These are phyloP conservation scores for Penicillium robsamsonii DNA, from an alignment of 495 filamentous ascomycete genomes.

Conservation along the genomic window DNA sequence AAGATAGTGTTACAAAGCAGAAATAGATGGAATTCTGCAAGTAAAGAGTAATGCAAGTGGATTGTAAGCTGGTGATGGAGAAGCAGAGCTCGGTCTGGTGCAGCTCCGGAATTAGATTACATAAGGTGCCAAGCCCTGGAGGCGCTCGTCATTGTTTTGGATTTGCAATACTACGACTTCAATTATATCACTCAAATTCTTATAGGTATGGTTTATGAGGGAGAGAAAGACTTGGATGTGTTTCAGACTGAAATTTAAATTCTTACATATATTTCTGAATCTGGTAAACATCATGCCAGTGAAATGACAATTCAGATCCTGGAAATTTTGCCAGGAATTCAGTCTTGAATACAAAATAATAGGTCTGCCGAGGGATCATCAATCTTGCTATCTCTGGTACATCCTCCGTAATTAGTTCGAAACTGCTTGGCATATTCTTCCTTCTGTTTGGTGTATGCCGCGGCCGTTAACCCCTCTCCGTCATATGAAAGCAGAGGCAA, in stretches of 20 bases:
- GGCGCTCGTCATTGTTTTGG: slow-evolving; percentile 30
- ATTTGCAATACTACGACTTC: slow-evolving; percentile 8
- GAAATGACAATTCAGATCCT: background rate
- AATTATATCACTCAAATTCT: background rate
- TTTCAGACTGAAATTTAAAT: background rate
- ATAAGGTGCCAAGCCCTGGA: slow-evolving; percentile 29
- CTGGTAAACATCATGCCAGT: background rate
- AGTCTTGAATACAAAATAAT: slow-evolving; percentile 37
- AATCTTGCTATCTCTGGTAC: slow-evolving; percentile 17
- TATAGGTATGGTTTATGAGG: background rate
- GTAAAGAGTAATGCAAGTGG: slow-evolving; percentile 32
- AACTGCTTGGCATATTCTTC: slow-evolving; percentile 35
- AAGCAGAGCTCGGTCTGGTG: slow-evolving; percentile 39
- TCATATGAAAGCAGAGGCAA: slow-evolving; percentile 40
- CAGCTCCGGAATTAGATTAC: slow-evolving; percentile 39
- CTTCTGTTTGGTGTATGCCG: slow-evolving; percentile 18
- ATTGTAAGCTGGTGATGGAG: slow-evolving; percentile 45
- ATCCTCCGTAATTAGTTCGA: slow-evolving; percentile 36
- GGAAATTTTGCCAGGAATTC: background rate
- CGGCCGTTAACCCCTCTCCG: slow-evolving; percentile 26
- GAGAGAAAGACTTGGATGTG: background rate
- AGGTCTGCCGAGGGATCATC: slow-evolving; percentile 25
- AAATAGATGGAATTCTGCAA: slow-evolving; percentile 24
- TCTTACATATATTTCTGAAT: background rate
- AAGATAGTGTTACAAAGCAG: slow-evolving; percentile 14